Evolutionary conservation across 768 basidiomycete genomes (phyloP).

Genomic region (Hygrophorus russula): DNA sequence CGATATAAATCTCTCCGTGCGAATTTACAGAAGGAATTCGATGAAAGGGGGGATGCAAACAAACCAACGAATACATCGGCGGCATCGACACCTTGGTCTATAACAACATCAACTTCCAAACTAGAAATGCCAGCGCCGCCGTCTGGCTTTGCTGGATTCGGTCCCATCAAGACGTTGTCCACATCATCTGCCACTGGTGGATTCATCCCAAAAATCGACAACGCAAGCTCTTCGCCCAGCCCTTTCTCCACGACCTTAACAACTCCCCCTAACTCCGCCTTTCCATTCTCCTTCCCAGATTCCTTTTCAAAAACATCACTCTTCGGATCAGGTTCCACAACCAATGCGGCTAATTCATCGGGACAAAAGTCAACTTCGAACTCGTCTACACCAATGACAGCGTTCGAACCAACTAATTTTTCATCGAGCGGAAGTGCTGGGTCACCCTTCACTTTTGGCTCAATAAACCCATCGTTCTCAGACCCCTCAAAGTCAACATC

Average conservation of each 20-base stretch:
- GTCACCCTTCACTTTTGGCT: slow-evolving; percentile 2
- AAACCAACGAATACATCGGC: slow-evolving; percentile 6
- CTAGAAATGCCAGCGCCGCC: slow-evolving; percentile 26
- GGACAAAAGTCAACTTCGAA: neutral
- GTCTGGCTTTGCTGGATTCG: slow-evolving; percentile 11
- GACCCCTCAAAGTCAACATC: no score
- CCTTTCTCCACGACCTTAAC: slow-evolving; percentile 7
- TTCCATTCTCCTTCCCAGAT: neutral
- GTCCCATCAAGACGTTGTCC: slow-evolving; percentile 9
- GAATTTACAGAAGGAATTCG: slow-evolving; percentile 45
- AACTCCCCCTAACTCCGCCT: slow-evolving; percentile 5
- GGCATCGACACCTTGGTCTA: neutral
- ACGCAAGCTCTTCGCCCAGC: slow-evolving; percentile 4
- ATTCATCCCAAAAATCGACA: slow-evolving; percentile 8
- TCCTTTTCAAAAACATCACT: neutral
- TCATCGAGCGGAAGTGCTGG: neutral
- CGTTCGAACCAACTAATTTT: neutral
- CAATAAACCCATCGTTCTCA: neutral
- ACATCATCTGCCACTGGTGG: slow-evolving; percentile 10
- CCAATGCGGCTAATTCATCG: no score
- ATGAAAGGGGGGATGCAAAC: slow-evolving; percentile 23
- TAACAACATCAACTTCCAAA: slow-evolving; percentile 9
- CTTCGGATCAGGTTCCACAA: neutral
- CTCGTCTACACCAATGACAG: neutral
- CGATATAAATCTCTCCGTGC: slow-evolving; percentile 48